These are phyloP conservation scores for Zasmidium citrigriseum DNA, from an alignment of 2,329 filamentous ascomycete genomes.

Conservation along the genomic window DNA sequence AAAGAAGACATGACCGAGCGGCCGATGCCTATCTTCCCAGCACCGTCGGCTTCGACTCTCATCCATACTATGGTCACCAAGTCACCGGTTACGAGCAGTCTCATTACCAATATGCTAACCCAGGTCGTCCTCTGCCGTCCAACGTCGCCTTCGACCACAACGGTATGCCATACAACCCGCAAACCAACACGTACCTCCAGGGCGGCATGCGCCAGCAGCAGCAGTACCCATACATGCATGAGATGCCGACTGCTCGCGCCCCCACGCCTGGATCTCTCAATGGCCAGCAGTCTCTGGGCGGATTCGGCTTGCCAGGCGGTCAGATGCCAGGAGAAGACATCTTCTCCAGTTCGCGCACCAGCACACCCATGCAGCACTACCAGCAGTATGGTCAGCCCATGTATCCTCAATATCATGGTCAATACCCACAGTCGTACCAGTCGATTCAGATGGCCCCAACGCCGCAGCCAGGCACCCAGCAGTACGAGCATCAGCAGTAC, in stretches of 20 bases:
- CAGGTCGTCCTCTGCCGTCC: slow-evolving; percentile 30
- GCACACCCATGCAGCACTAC: slow-evolving; percentile 34
- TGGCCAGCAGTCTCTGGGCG: slow-evolving; percentile 29
- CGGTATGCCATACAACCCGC: slow-evolving; percentile 31
- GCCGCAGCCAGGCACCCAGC: slow-evolving; percentile 22
- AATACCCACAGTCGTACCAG: slow-evolving; percentile 22
- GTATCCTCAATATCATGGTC: slow-evolving; percentile 27
- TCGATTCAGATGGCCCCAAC: slow-evolving; percentile 18
- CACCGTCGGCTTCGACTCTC: slow-evolving; percentile 32
- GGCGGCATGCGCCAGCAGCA: slow-evolving; percentile 21
- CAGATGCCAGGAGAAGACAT: slow-evolving; percentile 28
- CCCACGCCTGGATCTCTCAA: slow-evolving; percentile 29
- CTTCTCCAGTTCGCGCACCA: slow-evolving; percentile 30
- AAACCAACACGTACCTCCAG: slow-evolving; percentile 30
- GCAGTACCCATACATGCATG: slow-evolving; percentile 30
- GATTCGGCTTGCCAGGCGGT: slow-evolving; percentile 35
- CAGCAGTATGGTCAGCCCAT: slow-evolving; percentile 26
- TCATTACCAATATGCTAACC: slow-evolving; percentile 31
- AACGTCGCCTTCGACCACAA: slow-evolving; percentile 32
- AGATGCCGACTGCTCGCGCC: slow-evolving; percentile 27
- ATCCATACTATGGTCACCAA: slow-evolving; percentile 35
- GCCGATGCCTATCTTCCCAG: slow-evolving; percentile 28
- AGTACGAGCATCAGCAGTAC: slow-evolving; percentile 35
- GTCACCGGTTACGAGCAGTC: slow-evolving; percentile 28
- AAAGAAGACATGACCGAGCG: slow-evolving; percentile 21